A percentile compares a stretch with the other conserved stretches of the same genome.
Evolutionary conservation across 345 rosid genomes (phyloP).

Genomic region (Salix purpurea): DNA sequence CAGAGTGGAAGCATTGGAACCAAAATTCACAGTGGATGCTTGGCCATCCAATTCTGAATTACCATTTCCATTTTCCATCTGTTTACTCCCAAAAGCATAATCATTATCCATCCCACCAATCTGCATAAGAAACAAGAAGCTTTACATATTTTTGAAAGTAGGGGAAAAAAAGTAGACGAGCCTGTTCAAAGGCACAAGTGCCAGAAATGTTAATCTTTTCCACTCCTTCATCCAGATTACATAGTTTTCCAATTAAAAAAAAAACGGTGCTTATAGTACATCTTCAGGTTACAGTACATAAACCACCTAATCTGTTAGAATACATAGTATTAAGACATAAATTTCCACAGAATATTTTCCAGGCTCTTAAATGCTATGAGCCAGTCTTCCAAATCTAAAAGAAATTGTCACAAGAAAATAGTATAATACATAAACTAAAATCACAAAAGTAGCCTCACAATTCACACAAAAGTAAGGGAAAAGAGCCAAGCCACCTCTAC

Average conservation of each 20-base stretch:
- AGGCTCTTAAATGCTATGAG: neutral
- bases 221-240: neutral
- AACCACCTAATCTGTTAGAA: neutral
- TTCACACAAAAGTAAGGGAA: neutral
- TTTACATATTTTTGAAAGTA: neutral
- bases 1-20: slow-evolving; percentile 46
- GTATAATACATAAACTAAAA: neutral
- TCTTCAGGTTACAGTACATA: neutral
- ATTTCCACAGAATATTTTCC: neutral
- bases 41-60: slow-evolving; percentile 65
- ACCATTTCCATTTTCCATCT: slow-evolving; percentile 64
- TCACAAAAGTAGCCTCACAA: neutral
- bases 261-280: neutral
- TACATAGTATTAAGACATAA: neutral
- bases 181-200: neutral
- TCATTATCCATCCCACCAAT: slow-evolving; percentile 60
- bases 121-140: slow-evolving; percentile 40
- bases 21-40: slow-evolving; percentile 48
- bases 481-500: neutral
- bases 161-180: neutral
- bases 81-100: slow-evolving; percentile 70
- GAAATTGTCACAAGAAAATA: too few species aligned
- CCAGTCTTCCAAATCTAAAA: neutral
- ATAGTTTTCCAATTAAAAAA: neutral
- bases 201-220: neutral